Percentiles rank a stretch among this genome's conserved stretches.
phyloP scores from a whole-genome alignment of 2,329 filamentous ascomycete genomes.

The Aspergillus glaucus region DNA sequence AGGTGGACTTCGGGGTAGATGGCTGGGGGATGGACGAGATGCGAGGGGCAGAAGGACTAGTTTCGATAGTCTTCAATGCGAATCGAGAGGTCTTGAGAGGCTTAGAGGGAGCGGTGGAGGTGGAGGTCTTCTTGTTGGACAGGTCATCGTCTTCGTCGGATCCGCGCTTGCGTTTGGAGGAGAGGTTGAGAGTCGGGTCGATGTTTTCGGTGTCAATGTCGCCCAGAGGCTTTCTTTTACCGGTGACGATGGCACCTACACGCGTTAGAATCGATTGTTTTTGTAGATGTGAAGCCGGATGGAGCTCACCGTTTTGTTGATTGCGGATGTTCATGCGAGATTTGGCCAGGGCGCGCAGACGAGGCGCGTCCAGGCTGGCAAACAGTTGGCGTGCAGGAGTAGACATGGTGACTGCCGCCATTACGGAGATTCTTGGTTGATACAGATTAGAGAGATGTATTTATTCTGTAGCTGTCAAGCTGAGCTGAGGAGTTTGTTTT shows the following conservation, averaged over 20 bases:
- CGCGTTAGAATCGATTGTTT: slow-evolving; percentile 4
- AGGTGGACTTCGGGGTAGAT: slow-evolving; percentile 43
- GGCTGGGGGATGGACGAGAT: slow-evolving; percentile 18
- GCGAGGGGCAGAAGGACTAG: slow-evolving; percentile 12
- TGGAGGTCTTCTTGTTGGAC: slow-evolving; percentile 2
- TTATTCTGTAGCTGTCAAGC: background rate
- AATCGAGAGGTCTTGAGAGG: slow-evolving; percentile 45
- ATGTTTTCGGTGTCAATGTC: slow-evolving; percentile 52
- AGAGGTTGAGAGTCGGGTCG: slow-evolving; percentile 48
- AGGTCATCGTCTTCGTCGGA: slow-evolving; percentile 24
- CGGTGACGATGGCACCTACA: slow-evolving; percentile 10
- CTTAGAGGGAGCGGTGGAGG: slow-evolving; percentile 35
- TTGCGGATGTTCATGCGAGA: slow-evolving; percentile 29
- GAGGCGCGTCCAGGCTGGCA: slow-evolving; percentile 27
- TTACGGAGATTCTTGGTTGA: slow-evolving; percentile 9
- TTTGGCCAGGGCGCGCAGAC: slow-evolving; percentile 25
- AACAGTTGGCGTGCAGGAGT: slow-evolving; percentile 29
- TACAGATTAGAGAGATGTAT: background rate
- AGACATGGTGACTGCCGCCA: slow-evolving; percentile 30
- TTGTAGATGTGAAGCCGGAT: background rate
- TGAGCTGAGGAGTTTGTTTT: slow-evolving; percentile 15
- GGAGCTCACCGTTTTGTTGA: slow-evolving; percentile 24
- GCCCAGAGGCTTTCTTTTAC: slow-evolving; percentile 12
- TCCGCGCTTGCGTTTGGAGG: slow-evolving; percentile 41
- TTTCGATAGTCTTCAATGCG: slow-evolving; percentile 22